Evolutionary conservation across 23 red algal species (phyloP).

Genomic region (Gracilaria domingensis): DNA sequence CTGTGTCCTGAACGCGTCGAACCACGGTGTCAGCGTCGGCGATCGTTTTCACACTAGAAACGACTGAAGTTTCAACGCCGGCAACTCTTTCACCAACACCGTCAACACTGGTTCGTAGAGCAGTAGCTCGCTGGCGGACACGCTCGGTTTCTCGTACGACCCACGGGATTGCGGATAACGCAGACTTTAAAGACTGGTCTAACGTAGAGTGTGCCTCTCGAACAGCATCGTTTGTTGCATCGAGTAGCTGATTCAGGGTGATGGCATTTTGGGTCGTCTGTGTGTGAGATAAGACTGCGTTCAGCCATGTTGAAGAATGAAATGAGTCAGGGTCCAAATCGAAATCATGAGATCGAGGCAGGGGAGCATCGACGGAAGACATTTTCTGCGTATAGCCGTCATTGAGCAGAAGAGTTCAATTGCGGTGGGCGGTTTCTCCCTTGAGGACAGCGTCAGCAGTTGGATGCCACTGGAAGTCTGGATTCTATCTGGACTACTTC

Average conservation of each 20-base stretch:
- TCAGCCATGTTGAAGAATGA: conserved; percentile 63
- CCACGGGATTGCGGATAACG: conserved; percentile 67
- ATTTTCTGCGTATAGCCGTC: not conserved
- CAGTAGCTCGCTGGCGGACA: conserved; percentile 68
- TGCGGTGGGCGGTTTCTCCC: too few species aligned
- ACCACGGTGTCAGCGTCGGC: conserved; percentile 80
- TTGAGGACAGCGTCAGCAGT: too few species aligned
- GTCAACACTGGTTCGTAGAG: conserved; percentile 63
- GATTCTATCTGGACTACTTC: not conserved
- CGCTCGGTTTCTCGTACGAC: conserved; percentile 73
- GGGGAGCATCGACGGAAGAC: conserved; percentile 4
- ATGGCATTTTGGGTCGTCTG: conserved; percentile 4
- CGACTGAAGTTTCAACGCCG: conserved; percentile 73
- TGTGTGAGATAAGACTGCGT: conserved; percentile 39
- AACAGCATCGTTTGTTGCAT: conserved; percentile 31
- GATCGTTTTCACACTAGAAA: conserved; percentile 68
- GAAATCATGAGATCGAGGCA: conserved; percentile 49
- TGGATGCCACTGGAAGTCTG: not conserved
- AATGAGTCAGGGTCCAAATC: conserved; percentile 48
- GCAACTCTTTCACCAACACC: conserved; percentile 76
- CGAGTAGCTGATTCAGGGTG: conserved; percentile 17
- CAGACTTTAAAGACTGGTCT: conserved; percentile 58
- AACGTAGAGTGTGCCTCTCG: conserved; percentile 50
- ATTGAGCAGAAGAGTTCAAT: too few species aligned
- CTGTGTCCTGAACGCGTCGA: conserved; percentile 72